Percentiles rank a stretch among this genome's conserved stretches.
Evolutionary conservation across 23 red algal genomes (phyloP).

Genomic region (Gracilaria domingensis): DNA sequence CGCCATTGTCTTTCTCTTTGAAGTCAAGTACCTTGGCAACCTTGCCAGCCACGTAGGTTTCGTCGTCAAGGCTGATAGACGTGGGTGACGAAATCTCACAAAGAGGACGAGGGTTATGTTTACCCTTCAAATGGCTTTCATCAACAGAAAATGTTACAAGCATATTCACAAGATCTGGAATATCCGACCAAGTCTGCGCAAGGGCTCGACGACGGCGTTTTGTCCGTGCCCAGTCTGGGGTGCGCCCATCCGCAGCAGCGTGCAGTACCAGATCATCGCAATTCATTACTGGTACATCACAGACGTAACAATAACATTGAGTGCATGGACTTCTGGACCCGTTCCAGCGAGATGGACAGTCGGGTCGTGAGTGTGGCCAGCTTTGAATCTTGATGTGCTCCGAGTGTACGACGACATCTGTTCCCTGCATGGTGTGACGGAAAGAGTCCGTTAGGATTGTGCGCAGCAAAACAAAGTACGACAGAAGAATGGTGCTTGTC

Average conservation of each 20-base stretch:
- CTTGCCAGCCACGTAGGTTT: neutral
- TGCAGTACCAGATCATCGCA: slow-evolving; percentile 26
- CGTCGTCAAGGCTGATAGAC: neutral
- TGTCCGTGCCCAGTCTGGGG: slow-evolving; percentile 15
- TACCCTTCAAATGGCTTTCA: neutral
- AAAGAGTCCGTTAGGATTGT: neutral
- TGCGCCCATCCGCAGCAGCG: neutral
- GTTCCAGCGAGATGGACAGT: slow-evolving; percentile 38
- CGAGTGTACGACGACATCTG: neutral
- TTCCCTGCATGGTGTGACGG: neutral
- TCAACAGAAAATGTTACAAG: slow-evolving; percentile 37
- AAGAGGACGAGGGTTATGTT: neutral
- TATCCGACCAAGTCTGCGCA: slow-evolving; percentile 33
- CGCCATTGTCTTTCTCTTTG: neutral
- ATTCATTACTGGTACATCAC: slow-evolving; percentile 17
- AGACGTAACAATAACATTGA: slow-evolving; percentile 35
- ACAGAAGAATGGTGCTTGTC: neutral
- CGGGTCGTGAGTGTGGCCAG: slow-evolving; percentile 24
- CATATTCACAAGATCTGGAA: slow-evolving; percentile 27
- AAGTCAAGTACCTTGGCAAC: neutral
- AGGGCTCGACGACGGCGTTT: slow-evolving; percentile 40
- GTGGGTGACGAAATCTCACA: neutral
- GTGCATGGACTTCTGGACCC: neutral
- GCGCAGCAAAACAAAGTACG: neutral
- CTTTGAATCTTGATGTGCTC: slow-evolving; percentile 17